These are phyloP conservation scores for Sarocladium strictum DNA, from an alignment of 2,329 filamentous ascomycete species.

Conservation along the genomic window DNA sequence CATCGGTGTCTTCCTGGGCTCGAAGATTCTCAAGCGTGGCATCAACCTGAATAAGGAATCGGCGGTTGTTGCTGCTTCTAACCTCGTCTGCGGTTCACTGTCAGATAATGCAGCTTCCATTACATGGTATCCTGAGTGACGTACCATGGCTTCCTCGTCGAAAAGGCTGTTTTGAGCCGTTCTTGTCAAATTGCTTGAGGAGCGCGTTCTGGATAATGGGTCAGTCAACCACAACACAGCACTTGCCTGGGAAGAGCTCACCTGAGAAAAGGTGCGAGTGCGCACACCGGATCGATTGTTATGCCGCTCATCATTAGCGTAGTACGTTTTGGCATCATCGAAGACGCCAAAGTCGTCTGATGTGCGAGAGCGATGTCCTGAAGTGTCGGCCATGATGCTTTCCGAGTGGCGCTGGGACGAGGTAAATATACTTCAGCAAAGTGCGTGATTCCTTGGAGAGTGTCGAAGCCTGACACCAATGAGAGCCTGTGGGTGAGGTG, in stretches of 20 bases:
- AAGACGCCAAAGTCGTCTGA: constrained; percentile 46
- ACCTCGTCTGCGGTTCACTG: constrained; percentile 60
- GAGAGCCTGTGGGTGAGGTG: too few species aligned
- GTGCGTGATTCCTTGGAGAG: too few species aligned
- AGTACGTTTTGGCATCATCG: constrained; percentile 55
- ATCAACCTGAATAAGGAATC: constrained; percentile 83
- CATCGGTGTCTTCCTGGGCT: constrained; percentile 85
- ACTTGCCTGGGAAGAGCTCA: constrained; percentile 19
- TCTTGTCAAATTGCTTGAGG: constrained; percentile 45
- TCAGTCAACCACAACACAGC: not conserved
- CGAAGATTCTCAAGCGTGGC: constrained; percentile 73
- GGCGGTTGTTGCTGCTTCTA: constrained; percentile 46
- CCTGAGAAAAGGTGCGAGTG: constrained; percentile 52
- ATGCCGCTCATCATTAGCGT: constrained; percentile 49
- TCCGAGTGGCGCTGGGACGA: too few species aligned
- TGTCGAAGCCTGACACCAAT: too few species aligned
- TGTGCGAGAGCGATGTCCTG: not conserved
- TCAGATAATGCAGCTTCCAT: not conserved
- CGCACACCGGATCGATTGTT: constrained; percentile 41
- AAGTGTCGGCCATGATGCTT: not conserved
- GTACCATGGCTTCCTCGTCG: constrained; percentile 54
- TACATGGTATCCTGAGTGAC: constrained; percentile 14
- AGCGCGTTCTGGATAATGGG: constrained; percentile 42
- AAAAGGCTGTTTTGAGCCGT: constrained; percentile 48
- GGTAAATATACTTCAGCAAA: too few species aligned